phyloP scores from a whole-genome alignment of 1,284 basidiomycete genomes.

The Rhodotorula sp. region DNA sequence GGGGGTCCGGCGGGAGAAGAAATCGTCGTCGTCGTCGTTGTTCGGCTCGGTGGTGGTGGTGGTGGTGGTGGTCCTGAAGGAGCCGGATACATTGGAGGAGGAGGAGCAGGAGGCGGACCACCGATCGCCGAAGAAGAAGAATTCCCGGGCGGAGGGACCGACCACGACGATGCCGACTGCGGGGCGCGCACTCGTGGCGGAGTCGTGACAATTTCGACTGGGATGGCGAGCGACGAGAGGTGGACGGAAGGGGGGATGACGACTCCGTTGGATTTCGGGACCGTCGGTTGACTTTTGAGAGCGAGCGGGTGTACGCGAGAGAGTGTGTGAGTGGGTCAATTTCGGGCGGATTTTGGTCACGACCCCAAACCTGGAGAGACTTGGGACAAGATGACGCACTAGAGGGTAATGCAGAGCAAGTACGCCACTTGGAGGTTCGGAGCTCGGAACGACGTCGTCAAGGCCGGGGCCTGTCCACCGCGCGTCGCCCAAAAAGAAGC shows the following conservation, averaged over 20 bases:
- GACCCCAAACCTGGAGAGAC: neutral
- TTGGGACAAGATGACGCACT: conserved; percentile 1
- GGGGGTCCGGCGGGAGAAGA: neutral
- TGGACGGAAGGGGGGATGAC: conserved; percentile 4
- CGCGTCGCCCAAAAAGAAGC: neutral
- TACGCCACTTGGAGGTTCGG: conserved; percentile 34
- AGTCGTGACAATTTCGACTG: conserved; percentile 24
- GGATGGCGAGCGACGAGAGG: conserved; percentile 18
- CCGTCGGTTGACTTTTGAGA: too few relatives aligned
- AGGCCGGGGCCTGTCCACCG: conserved; percentile 5
- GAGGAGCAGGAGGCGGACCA: neutral
- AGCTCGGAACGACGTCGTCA: conserved; percentile 28
- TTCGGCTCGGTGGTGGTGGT: neutral
- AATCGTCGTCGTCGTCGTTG: neutral
- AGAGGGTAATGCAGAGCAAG: conserved; percentile 23
- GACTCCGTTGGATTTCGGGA: conserved; percentile 3
- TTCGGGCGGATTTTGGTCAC: neutral
- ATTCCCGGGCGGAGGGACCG: too few relatives aligned
- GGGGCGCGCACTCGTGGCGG: neutral
- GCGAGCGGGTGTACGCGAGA: too few relatives aligned
- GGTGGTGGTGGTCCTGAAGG: neutral
- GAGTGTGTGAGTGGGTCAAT: too few relatives aligned
- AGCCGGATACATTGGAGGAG: neutral
- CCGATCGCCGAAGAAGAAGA: neutral
- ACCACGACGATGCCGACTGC: too few relatives aligned